Evolutionary conservation across 2,329 filamentous ascomycete genomes (phyloP).

Genomic region (Didymella pinodella): DNA sequence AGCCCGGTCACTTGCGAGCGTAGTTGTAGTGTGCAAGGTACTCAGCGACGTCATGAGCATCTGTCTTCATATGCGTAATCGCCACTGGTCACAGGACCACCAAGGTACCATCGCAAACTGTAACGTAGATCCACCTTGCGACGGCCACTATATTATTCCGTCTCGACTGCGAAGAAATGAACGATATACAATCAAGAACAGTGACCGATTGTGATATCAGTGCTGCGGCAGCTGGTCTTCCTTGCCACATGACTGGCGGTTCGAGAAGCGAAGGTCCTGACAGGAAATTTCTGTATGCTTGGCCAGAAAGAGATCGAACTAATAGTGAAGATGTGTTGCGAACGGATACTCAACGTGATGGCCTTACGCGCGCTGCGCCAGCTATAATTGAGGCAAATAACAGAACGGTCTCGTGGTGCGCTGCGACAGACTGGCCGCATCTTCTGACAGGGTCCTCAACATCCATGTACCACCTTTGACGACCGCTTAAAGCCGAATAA

Average conservation of each 20-base stretch:
- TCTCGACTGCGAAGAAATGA: background rate
- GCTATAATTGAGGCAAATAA: constrained; percentile 15
- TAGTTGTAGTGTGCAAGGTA: background rate
- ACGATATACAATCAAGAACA: background rate
- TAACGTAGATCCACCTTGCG: constrained; percentile 14
- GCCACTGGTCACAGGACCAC: constrained; percentile 28
- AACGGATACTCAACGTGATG: constrained; percentile 29
- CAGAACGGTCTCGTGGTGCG: constrained; percentile 29
- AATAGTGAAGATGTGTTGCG: constrained; percentile 36
- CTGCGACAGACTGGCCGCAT: constrained; percentile 23
- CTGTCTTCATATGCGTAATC: constrained; percentile 13
- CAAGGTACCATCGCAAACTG: constrained; percentile 30
- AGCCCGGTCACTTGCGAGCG: background rate
- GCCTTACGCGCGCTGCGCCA: constrained; percentile 19
- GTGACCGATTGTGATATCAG: background rate
- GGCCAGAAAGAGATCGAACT: background rate
- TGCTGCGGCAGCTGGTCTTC: background rate
- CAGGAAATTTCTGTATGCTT: background rate
- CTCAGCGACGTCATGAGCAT: constrained; percentile 14
- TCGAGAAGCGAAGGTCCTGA: background rate
- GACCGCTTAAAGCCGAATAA: constrained; percentile 17
- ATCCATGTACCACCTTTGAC: constrained; percentile 34
- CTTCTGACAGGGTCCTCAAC: constrained; percentile 29
- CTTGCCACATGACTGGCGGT: background rate
- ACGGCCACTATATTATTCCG: background rate